phyloP scores from a whole-genome alignment of 441 rosid genomes.

The Manihot esculenta region DNA sequence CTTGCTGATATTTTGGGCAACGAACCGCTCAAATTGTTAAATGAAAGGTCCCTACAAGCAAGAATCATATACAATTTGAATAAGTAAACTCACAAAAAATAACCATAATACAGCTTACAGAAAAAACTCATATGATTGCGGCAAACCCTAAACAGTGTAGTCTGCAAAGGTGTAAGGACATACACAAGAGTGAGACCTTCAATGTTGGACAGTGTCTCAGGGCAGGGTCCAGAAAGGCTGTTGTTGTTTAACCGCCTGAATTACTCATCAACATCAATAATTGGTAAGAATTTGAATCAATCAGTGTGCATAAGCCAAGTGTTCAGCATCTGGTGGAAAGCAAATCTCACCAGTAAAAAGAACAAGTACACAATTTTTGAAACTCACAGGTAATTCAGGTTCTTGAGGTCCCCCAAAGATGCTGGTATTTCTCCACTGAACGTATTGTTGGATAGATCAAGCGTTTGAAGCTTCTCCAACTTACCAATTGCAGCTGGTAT shows the following conservation, averaged over 20 bases:
- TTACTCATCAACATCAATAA: slow-evolving; percentile 21
- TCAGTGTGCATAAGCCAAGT: neutral
- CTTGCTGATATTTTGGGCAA: slow-evolving; percentile 81
- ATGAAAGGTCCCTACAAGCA: slow-evolving; percentile 76
- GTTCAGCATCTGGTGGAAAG: slow-evolving; percentile 6
- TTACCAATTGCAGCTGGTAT: slow-evolving; percentile 75
- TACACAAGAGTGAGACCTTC: slow-evolving; percentile 83
- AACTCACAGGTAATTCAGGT: slow-evolving; percentile 79
- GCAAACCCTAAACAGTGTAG: neutral
- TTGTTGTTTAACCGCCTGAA: slow-evolving; percentile 90
- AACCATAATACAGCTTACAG: slow-evolving; percentile 1
- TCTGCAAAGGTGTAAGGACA: slow-evolving; percentile 25
- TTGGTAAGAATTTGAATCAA: slow-evolving; percentile 18
- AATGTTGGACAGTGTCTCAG: slow-evolving; percentile 68
- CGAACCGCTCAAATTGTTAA: slow-evolving; percentile 83
- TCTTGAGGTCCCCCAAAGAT: slow-evolving; percentile 69
- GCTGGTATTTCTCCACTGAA: slow-evolving; percentile 69
- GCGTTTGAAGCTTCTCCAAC: slow-evolving; percentile 75
- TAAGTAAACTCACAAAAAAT: neutral
- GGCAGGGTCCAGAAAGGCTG: slow-evolving; percentile 73
- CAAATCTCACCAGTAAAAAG: neutral
- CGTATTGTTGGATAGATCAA: slow-evolving; percentile 83
- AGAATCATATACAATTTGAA: slow-evolving; percentile 15
- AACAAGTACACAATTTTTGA: slow-evolving; percentile 11
- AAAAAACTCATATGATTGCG: slow-evolving; percentile 2